Evolutionary conservation across 2,329 filamentous ascomycete genomes (phyloP), one percentile per base, ranked within the genome.

Genomic region (Ophiostoma himal-ulmi): DNA sequence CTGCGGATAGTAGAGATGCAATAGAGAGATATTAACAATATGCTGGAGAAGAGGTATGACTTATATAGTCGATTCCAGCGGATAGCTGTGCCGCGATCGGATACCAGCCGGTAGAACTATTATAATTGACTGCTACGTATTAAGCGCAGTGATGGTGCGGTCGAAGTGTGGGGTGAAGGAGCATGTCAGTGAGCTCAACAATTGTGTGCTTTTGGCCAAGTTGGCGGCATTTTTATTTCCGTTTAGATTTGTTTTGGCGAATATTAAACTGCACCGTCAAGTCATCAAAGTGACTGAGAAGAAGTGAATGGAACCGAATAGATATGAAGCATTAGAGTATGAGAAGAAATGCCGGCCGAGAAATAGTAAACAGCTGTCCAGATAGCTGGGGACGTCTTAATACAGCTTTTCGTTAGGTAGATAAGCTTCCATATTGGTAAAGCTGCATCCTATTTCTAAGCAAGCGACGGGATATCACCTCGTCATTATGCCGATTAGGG

Each of bases 201-300:
- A 64, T 64, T 64, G 60, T 64, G 60, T 64, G 60, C 60, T 64
- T 64, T 64, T 36, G 60, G 60, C 34, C 30, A 20, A n/a, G 13
- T 36, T 64, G 26, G 60, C 60, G 60, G 60, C 60, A 64, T 64
- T 26, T 8, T 57, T 57, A 57, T 57, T 57, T 57, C 52, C 52
- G 52, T 11, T 26, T 22, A 22, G 2, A 22, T 26, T 54, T 54
- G 20, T 22, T 48, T 54, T 44, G 41, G 30, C 30, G 0, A 30
- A 30, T 30, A 30, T 30, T 30, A 3, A 30, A 30, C 30, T 39
- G 37, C 37, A 39, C 10, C 11, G 37, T 39, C 37, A 39, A 39
- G 10, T 10, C 37, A 39, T 39, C 37, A 39, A 3, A 39, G 11
- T 39, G 41, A 17, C 14, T 17, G 14, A 48, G 44, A 48, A 48